These are phyloP conservation scores for Elaeis oleifera DNA, from an alignment of 202 grass and related monocot species.

Conservation along the genomic window DNA sequence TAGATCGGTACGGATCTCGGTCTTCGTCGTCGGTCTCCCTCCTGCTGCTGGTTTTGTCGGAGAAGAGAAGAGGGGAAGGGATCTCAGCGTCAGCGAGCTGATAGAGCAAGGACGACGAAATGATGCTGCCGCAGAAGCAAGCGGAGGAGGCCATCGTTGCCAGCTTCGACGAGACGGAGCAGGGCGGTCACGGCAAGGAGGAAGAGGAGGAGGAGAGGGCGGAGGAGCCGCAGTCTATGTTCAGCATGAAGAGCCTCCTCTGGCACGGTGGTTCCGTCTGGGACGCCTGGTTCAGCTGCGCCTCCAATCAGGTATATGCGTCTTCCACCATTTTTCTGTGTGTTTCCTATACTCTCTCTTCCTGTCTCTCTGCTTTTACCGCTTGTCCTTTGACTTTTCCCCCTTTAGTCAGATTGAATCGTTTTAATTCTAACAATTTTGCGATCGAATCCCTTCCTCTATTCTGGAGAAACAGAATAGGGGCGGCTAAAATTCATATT, in stretches of 20 bases:
- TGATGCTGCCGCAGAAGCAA: constrained; percentile 76
- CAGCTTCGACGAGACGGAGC: constrained; percentile 21
- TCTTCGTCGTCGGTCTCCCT: no score
- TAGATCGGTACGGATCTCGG: no score
- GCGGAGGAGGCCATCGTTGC: constrained; percentile 69
- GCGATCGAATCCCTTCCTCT: no score
- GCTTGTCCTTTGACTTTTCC: no score
- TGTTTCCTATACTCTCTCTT: neutral
- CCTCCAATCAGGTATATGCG: constrained; percentile 11
- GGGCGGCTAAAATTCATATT: no score
- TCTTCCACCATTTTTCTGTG: no score
- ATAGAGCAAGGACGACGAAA: neutral
- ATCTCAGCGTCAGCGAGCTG: no score
- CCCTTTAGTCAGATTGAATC: no score
- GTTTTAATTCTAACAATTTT: no score
- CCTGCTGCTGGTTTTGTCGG: no score
- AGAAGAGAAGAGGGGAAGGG: constrained; percentile 4
- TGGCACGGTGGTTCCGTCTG: constrained; percentile 16
- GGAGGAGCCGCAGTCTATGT: neutral
- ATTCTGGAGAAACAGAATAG: no score
- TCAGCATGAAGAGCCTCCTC: constrained; percentile 19
- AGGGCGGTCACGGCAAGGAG: constrained; percentile 50
- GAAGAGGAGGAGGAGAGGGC: constrained; percentile 42
- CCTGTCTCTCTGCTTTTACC: neutral
- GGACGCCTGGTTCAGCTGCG: constrained; percentile 21